Conservation (phyloP, 352 stramenopile genomes). For the Globisporangium orthogonon region DNA sequence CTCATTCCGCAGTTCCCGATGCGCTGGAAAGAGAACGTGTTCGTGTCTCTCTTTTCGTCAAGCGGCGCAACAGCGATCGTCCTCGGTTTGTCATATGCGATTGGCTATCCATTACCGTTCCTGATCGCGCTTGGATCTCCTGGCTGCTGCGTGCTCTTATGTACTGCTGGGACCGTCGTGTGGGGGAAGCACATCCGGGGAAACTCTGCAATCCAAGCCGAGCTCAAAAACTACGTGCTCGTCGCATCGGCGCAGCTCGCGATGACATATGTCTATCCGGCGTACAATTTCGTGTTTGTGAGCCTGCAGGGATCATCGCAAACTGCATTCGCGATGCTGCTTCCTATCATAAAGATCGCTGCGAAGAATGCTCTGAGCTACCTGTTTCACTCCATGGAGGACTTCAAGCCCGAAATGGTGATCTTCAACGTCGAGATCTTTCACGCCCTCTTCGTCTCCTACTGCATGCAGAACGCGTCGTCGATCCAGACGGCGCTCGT, state of each 20-base stretch:
- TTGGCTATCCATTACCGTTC: too few species aligned
- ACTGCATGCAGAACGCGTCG: slow-evolving; percentile 4
- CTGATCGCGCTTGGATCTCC: too few species aligned
- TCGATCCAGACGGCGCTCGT: not conserved
- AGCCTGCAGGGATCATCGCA: not conserved
- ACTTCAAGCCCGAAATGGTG: slow-evolving; percentile 1
- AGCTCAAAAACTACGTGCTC: not conserved
- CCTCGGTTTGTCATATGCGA: not conserved
- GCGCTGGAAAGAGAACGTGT: too few species aligned
- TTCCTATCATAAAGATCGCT: slow-evolving; percentile 2
- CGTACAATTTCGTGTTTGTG: not conserved
- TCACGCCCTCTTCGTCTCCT: slow-evolving; percentile 2
- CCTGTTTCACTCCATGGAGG: not conserved
- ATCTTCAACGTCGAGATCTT: slow-evolving; percentile 3
- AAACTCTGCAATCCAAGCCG: not conserved
- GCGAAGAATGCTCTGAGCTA: slow-evolving; percentile 3
- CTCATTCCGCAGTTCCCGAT: slow-evolving; percentile 6
- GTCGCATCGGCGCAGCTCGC: not conserved
- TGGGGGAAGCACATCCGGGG: not conserved
- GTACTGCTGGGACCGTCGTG: not conserved
- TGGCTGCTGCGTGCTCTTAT: not conserved
- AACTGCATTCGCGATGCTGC: not conserved
- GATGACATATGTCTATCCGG: not conserved
- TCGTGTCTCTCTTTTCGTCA: slow-evolving; percentile 9
- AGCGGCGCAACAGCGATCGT: not conserved